Percentiles rank a stretch among this genome's conserved stretches.
These are phyloP conservation scores for Corchorus capsularis DNA, from an alignment of 345 rosid genomes.

Conservation along the genomic window DNA sequence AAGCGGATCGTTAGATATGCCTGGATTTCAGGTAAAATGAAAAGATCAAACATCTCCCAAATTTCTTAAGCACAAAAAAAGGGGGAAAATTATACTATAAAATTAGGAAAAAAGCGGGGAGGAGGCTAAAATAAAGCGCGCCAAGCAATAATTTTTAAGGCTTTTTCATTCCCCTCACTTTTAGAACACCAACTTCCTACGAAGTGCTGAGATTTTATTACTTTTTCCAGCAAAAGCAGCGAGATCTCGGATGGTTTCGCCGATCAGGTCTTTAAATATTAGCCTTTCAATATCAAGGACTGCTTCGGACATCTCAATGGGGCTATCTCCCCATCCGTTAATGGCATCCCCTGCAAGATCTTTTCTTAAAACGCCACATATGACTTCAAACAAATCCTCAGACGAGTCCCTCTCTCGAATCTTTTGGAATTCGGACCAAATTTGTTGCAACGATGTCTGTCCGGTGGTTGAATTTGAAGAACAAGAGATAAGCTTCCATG, in stretches of 20 bases:
- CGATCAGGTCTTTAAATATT: constrained; percentile 79
- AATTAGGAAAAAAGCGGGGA: not conserved
- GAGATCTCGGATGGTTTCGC: constrained; percentile 73
- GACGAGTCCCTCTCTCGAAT: constrained; percentile 52
- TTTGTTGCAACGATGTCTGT: constrained; percentile 40
- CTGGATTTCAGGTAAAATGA: constrained; percentile 35
- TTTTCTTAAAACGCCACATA: constrained; percentile 69
- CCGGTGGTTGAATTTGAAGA: constrained; percentile 7
- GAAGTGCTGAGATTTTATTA: constrained; percentile 27
- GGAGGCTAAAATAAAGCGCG: constrained; percentile 11
- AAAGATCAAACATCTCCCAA: constrained; percentile 21
- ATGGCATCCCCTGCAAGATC: constrained; percentile 68
- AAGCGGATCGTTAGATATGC: constrained; percentile 34
- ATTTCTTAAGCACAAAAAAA: constrained; percentile 8
- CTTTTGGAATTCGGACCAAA: constrained; percentile 69
- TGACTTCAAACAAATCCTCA: constrained; percentile 59
- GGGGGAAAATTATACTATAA: not conserved
- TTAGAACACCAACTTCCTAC: constrained; percentile 80
- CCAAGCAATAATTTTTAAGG: constrained; percentile 19
- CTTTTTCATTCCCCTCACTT: constrained; percentile 16
- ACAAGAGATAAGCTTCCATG: constrained; percentile 44
- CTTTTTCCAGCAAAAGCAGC: constrained; percentile 40
- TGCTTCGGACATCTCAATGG: constrained; percentile 68
- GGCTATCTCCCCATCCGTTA: constrained; percentile 62
- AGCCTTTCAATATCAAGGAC: constrained; percentile 79